Evolutionary conservation across 2,329 filamentous ascomycete species (phyloP), one percentile per base, ranked within the genome.

Genomic region (Xylaria sp.): DNA sequence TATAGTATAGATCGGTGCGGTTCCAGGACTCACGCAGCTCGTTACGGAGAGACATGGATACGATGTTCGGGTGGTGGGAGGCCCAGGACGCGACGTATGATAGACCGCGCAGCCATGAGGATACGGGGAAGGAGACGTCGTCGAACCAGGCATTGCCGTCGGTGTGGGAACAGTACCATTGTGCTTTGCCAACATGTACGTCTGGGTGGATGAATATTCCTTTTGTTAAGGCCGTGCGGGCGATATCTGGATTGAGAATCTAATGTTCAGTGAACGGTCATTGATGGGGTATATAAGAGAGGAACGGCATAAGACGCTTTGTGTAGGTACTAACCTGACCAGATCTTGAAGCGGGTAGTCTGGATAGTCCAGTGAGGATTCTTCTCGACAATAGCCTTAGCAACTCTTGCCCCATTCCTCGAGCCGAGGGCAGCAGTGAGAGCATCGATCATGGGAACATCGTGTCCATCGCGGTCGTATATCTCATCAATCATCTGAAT

Each of bases 91-190:
- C 80, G 72, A 88, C 85, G 69, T 82, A 85, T 1, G 77, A 74
- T 35, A 85, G 77, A 1, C 84, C 85, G 19, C 85, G 79, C 42
- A 78, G 78, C 86, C 85, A 88, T 23, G 83, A 83, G 1, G 74
- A 72, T 0, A 81, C 77, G 63, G 83, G 72, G 70, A 88, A 88
- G 68, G 82, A 76, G 6, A 79, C 76, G 70, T 87, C 84, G 45
- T 82, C 82, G 70, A 85, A 85, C 83, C 83, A 85, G 45, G 79
- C 75, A 68, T 84, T 84, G 25, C 82, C 83, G 67, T 85, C 83
- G 0, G 72, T 75, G 57, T 78, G 78, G 28, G 74, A 77, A 68
- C 83, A 85, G 68, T 83, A 79, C 77, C 77, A 79, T 60, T 75
- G 72, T 2, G 78, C 78, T 69, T 78, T 78, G 57, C 74, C 69